phyloP scores from a whole-genome alignment of 2,329 filamentous ascomycete genomes.

The Cercospora sesami region DNA sequence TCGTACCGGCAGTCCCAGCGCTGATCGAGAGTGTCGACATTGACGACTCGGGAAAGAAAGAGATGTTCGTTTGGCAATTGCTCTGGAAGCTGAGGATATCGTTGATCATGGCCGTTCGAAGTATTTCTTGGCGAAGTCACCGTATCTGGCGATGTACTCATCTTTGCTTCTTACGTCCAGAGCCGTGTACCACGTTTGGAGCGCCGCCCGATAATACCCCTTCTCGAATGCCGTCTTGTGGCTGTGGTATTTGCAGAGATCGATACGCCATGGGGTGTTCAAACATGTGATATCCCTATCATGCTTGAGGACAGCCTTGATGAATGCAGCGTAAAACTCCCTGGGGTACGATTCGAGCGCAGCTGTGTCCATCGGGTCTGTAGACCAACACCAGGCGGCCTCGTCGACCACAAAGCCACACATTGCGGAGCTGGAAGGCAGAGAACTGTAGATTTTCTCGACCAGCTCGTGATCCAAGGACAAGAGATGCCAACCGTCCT shows the following conservation, averaged over 20 bases:
- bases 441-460: not conserved
- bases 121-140: too few relatives aligned
- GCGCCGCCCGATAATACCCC: not conserved
- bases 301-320: not conserved
- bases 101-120: not conserved
- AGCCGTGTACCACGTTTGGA: not conserved
- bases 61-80: not conserved
- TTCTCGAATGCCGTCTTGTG: not conserved
- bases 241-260: constrained; percentile 5
- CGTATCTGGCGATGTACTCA: not conserved
- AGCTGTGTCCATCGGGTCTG: constrained; percentile 59
- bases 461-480: not conserved
- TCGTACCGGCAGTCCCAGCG: not conserved
- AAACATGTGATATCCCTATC: not conserved
- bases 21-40: not conserved
- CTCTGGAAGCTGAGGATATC: not conserved
- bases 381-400: constrained; percentile 8
- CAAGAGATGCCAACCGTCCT: not conserved
- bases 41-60: not conserved
- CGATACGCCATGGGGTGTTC: not conserved
- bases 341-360: constrained; percentile 52
- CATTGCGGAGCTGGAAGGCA: not conserved
- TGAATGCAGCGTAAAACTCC: constrained; percentile 2
- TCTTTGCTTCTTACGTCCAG: not conserved
- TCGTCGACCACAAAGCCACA: constrained; percentile 11